Evolutionary conservation across 305 asterid species (phyloP).

Genomic region (Ilex paraguariensis): DNA sequence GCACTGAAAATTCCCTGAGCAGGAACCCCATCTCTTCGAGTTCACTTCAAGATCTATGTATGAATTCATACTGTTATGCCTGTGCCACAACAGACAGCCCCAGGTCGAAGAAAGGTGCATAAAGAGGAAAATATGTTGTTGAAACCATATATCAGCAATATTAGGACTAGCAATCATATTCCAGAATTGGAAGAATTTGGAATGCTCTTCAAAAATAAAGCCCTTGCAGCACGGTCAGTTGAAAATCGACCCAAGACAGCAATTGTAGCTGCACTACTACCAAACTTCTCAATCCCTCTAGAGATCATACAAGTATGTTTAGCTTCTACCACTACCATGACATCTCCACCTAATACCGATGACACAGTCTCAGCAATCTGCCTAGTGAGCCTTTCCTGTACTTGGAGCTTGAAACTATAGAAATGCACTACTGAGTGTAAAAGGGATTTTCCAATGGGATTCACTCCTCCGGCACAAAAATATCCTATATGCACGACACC

Average conservation of each 20-base stretch:
- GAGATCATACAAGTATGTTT: slow-evolving; percentile 92
- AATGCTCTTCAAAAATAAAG: slow-evolving; percentile 68
- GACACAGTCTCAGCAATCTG: slow-evolving; percentile 85
- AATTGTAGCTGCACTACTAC: slow-evolving; percentile 81
- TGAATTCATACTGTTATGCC: too few species aligned
- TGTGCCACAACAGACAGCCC: too few species aligned
- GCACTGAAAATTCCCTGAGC: too few species aligned
- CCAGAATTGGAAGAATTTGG: slow-evolving; percentile 30
- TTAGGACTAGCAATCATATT: slow-evolving; percentile 8
- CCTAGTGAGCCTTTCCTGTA: slow-evolving; percentile 89
- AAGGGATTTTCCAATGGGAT: slow-evolving; percentile 23
- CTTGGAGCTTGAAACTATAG: slow-evolving; percentile 92
- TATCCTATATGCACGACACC: slow-evolving; percentile 72
- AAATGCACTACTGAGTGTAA: slow-evolving; percentile 50
- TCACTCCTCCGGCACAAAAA: slow-evolving; percentile 30
- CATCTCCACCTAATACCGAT: slow-evolving; percentile 65
- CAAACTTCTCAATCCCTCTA: slow-evolving; percentile 84
- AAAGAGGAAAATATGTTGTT: too few species aligned
- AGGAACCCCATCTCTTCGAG: too few species aligned
- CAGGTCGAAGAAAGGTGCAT: too few species aligned
- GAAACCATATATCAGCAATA: too few species aligned
- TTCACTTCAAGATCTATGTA: too few species aligned
- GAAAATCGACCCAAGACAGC: slow-evolving; percentile 85
- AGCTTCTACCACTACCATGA: slow-evolving; percentile 85
- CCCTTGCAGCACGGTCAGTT: slow-evolving; percentile 53